Evolutionary conservation across 2,329 filamentous ascomycete species (phyloP).

Genomic region (Aspergillus glaucus): DNA sequence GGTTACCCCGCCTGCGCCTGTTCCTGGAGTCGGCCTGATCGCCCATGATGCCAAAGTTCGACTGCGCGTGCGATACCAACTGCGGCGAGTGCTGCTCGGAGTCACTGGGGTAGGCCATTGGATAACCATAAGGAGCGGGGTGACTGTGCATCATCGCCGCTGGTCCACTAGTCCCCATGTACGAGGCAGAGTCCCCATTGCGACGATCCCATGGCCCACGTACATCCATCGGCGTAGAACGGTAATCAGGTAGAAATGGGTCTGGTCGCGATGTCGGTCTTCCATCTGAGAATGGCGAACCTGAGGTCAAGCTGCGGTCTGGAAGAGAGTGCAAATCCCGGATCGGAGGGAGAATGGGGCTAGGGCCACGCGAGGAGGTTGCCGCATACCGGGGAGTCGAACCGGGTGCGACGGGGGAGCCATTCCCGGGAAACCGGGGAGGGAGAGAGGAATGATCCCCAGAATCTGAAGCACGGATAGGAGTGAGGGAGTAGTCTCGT

Average conservation of each 20-base stretch:
- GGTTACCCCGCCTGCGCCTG: conserved; percentile 66
- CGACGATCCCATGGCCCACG: conserved; percentile 17
- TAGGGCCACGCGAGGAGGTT: conserved; percentile 24
- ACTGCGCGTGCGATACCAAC: conserved; percentile 23
- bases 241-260: conserved; percentile 9
- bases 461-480: conserved; percentile 10
- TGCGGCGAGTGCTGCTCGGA: conserved; percentile 27
- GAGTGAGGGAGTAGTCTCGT: conserved; percentile 20
- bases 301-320: conserved; percentile 17
- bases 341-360: conserved; percentile 33
- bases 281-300: conserved; percentile 21
- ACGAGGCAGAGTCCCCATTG: conserved; percentile 13
- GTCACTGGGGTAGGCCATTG: conserved; percentile 25
- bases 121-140: conserved; percentile 20
- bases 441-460: conserved; percentile 17
- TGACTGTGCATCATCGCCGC: conserved; percentile 20
- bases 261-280: conserved; percentile 22
- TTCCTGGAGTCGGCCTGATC: conserved; percentile 33
- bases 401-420: conserved; percentile 6
- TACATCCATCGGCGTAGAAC: not conserved
- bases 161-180: conserved; percentile 9
- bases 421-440: conserved; percentile 8
- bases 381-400: conserved; percentile 13
- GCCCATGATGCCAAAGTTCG: conserved; percentile 34
- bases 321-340: conserved; percentile 30